phyloP scores from a whole-genome alignment of 2,329 filamentous ascomycete species.

The Bipolaris victoriae region DNA sequence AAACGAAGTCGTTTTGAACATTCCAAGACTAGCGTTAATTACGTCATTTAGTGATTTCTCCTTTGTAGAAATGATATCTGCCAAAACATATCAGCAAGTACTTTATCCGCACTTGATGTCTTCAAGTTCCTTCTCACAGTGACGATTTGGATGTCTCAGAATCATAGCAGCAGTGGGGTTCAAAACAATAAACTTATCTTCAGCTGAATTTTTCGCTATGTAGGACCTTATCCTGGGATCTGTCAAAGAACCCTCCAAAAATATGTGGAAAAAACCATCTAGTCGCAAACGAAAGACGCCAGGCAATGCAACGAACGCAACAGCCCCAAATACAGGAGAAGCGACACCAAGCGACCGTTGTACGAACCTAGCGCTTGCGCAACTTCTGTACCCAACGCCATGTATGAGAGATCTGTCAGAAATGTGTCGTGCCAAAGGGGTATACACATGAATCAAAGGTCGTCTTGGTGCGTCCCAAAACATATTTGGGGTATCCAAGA shows the following conservation, averaged over 20 bases:
- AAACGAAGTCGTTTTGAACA: background rate
- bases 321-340: background rate
- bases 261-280: background rate
- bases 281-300: slow-evolving; percentile 3
- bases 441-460: slow-evolving; percentile 11
- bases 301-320: slow-evolving; percentile 7
- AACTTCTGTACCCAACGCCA: slow-evolving; percentile 8
- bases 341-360: background rate
- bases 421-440: slow-evolving; percentile 8
- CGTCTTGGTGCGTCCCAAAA: background rate
- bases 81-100: too few relatives aligned
- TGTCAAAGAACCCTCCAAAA: background rate
- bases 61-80: too few relatives aligned
- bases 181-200: background rate
- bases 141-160: background rate
- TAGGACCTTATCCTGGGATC: background rate
- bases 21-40: slow-evolving; percentile 1
- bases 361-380: slow-evolving; percentile 5
- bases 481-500: background rate
- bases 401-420: slow-evolving; percentile 5
- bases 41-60: background rate
- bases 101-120: too few relatives aligned
- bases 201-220: background rate
- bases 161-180: background rate
- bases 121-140: too few relatives aligned